These are phyloP conservation scores for Ascochyta clinopodiicola DNA, from an alignment of 2,329 filamentous ascomycete species.

Conservation along the genomic window DNA sequence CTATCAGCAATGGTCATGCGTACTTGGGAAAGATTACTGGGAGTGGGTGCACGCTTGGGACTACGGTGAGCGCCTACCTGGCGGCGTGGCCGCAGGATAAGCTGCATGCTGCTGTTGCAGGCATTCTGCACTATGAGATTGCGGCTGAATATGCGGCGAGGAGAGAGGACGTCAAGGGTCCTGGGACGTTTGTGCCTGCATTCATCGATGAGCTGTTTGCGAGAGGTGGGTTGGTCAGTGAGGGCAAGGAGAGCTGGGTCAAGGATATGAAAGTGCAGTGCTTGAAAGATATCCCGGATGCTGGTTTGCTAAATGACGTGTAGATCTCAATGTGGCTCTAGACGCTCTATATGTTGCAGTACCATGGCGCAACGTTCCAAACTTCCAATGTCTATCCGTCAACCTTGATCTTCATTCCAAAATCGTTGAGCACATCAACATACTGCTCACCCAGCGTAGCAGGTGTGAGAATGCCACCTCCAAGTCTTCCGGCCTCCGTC, in stretches of 20 bases:
- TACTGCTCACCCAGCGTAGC: constrained; percentile 72
- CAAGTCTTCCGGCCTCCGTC: constrained; percentile 59
- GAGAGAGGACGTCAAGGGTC: constrained; percentile 71
- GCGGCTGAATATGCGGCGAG: constrained; percentile 71
- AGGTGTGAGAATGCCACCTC: constrained; percentile 74
- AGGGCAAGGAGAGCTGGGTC: constrained; percentile 19
- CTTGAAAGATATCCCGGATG: constrained; percentile 28
- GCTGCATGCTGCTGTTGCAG: constrained; percentile 76
- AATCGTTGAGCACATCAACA: constrained; percentile 66
- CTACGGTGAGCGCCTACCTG: constrained; percentile 76
- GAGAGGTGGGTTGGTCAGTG: constrained; percentile 19
- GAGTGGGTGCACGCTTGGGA: constrained; percentile 81
- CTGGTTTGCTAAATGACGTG: constrained; percentile 26
- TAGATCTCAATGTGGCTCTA: background rate
- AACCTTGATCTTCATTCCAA: constrained; percentile 64
- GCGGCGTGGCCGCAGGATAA: constrained; percentile 51
- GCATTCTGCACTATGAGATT: constrained; percentile 77
- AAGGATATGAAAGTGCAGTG: constrained; percentile 24
- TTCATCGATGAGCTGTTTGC: constrained; percentile 76
- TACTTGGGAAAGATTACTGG: constrained; percentile 75
- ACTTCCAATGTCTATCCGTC: constrained; percentile 8
- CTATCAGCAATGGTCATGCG: constrained; percentile 78
- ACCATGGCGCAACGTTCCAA: background rate
- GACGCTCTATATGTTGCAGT: background rate
- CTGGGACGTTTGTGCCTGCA: constrained; percentile 84